Evolutionary conservation across 2,329 filamentous ascomycete species (phyloP).

Genomic region (Colletotrichum graminicola): DNA sequence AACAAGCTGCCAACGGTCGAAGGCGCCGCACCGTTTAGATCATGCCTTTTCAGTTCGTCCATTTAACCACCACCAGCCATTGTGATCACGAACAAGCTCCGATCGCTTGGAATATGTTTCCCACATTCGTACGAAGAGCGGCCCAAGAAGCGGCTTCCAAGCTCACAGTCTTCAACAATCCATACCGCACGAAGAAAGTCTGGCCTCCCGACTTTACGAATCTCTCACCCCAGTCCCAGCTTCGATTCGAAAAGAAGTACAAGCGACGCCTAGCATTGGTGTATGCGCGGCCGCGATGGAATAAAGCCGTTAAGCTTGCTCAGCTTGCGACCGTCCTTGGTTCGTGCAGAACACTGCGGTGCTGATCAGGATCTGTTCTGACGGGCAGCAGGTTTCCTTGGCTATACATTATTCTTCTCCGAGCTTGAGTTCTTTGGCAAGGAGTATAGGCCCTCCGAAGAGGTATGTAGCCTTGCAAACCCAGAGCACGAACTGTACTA

Average conservation of each 20-base stretch:
- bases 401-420: conserved; percentile 56
- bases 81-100: not conserved
- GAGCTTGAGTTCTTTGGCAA: conserved; percentile 60
- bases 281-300: conserved; percentile 72
- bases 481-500: not conserved
- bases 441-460: conserved; percentile 57
- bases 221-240: conserved; percentile 78
- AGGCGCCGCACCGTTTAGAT: conserved; percentile 12
- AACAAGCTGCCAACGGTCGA: conserved; percentile 7
- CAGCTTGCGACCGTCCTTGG: conserved; percentile 72
- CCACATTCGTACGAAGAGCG: conserved; percentile 50
- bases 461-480: conserved; percentile 47
- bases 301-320: conserved; percentile 72
- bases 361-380: conserved; percentile 10
- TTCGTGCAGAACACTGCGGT: conserved; percentile 51
- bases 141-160: conserved; percentile 41
- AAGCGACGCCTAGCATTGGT: conserved; percentile 76
- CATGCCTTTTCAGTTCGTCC: not conserved
- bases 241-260: conserved; percentile 83
- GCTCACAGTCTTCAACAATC: conserved; percentile 62
- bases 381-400: conserved; percentile 50
- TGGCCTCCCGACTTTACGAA: conserved; percentile 84
- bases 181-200: conserved; percentile 75
- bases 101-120: conserved; percentile 48
- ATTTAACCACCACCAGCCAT: not conserved